phyloP scores from a whole-genome alignment of 2,329 filamentous ascomycete genomes.

The Thelonectria discophora region DNA sequence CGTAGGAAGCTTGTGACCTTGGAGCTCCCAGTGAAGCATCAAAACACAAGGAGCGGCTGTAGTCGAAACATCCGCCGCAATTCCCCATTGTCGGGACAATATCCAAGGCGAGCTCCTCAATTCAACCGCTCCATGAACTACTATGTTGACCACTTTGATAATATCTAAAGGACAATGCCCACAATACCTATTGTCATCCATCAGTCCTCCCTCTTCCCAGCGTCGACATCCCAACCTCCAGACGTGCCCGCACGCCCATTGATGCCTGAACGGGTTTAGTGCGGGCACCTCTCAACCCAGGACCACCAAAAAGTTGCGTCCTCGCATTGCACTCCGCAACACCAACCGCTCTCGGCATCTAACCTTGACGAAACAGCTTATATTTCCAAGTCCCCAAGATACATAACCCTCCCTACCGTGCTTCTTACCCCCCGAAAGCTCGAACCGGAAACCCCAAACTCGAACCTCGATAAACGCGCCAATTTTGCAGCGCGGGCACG shows the following conservation, averaged over 20 bases:
- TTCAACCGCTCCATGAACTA: too few relatives aligned
- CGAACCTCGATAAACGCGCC: not conserved
- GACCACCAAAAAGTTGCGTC: conserved; percentile 41
- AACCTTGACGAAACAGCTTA: conserved; percentile 6
- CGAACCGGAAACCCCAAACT: not conserved
- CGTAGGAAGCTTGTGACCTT: too few relatives aligned
- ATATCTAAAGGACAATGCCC: too few relatives aligned
- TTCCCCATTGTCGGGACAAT: too few relatives aligned
- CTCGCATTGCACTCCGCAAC: conserved; percentile 25
- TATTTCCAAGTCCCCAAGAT: not conserved
- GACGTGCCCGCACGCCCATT: not conserved
- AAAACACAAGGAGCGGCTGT: too few relatives aligned
- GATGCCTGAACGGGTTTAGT: conserved; percentile 35
- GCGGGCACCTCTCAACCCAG: conserved; percentile 21
- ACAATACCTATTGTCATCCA: too few relatives aligned
- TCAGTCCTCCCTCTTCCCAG: too few relatives aligned
- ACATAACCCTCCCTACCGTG: not conserved
- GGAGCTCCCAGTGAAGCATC: too few relatives aligned
- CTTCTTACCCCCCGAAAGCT: not conserved
- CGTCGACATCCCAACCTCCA: not conserved
- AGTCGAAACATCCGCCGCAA: too few relatives aligned
- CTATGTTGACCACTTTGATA: too few relatives aligned
- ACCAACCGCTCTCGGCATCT: not conserved
- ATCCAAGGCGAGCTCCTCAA: too few relatives aligned
- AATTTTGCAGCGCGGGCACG: too few relatives aligned